Percentiles rank a stretch among this genome's conserved stretches.
Evolutionary conservation across 2,329 filamentous ascomycete species (phyloP).

Genomic region (Diaporthe amygdali): DNA sequence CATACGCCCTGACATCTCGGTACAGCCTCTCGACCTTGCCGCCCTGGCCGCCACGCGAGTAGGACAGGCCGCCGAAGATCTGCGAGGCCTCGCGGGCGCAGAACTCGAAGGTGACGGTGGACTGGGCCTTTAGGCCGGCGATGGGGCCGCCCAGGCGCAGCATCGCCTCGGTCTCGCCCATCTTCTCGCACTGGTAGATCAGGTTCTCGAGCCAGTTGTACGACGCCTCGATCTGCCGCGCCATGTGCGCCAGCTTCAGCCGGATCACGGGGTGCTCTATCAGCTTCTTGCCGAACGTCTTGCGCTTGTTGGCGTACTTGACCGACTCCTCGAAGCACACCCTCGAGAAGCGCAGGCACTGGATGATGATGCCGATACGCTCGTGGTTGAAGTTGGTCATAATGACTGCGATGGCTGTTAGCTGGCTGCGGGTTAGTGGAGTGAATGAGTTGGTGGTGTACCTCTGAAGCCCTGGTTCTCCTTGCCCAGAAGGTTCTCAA

Average conservation of each 20-base stretch:
- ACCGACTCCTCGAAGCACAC: slow-evolving; percentile 97
- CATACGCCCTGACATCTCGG: slow-evolving; percentile 93
- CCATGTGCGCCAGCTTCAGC: slow-evolving; percentile 98
- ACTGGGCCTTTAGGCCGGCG: slow-evolving; percentile 90
- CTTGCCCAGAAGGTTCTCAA: slow-evolving; percentile 98
- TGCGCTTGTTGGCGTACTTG: slow-evolving; percentile 96
- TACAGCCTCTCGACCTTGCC: slow-evolving; percentile 95
- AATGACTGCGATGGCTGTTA: slow-evolving; percentile 65
- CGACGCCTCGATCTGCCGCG: slow-evolving; percentile 94
- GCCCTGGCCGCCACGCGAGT: slow-evolving; percentile 91
- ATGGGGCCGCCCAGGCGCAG: slow-evolving; percentile 93
- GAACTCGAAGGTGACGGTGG: slow-evolving; percentile 95
- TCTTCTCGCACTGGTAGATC: slow-evolving; percentile 89
- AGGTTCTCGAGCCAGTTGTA: slow-evolving; percentile 97
- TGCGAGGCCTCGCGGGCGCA: slow-evolving; percentile 95
- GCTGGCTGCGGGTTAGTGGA: background rate
- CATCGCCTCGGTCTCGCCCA: slow-evolving; percentile 96
- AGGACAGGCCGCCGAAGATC: slow-evolving; percentile 95
- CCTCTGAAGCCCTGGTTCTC: slow-evolving; percentile 96
- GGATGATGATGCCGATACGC: slow-evolving; percentile 97
- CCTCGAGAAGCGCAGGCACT: slow-evolving; percentile 91
- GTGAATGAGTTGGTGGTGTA: slow-evolving; percentile 35
- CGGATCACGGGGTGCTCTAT: slow-evolving; percentile 98
- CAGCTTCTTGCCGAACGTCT: slow-evolving; percentile 94
- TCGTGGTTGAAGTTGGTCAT: slow-evolving; percentile 99